Evolutionary conservation across 441 rosid genomes (phyloP).

Genomic region (Bruguiera hainesii): DNA sequence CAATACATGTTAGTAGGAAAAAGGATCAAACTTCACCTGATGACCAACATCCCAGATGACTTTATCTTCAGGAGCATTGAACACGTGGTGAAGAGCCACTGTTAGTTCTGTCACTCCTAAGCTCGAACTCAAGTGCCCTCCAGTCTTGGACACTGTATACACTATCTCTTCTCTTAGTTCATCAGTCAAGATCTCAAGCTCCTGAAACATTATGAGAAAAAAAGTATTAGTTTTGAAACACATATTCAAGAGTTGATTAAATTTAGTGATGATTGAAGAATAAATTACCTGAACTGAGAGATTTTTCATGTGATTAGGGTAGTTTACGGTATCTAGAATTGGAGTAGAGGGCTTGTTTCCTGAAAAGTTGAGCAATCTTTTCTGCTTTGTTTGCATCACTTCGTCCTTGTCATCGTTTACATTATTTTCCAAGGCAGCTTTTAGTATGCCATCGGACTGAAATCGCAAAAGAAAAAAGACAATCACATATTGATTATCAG

Average conservation of each 20-base stretch:
- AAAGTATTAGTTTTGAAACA: not conserved
- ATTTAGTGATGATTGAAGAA: too few species aligned
- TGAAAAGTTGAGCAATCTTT: conserved; percentile 28
- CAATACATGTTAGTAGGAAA: not conserved
- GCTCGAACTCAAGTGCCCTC: conserved; percentile 52
- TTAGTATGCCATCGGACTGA: conserved; percentile 20
- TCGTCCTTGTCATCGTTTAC: conserved; percentile 6
- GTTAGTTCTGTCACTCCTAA: conserved; percentile 50
- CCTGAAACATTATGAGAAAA: conserved; percentile 19
- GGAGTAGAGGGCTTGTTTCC: conserved; percentile 44
- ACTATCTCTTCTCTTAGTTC: conserved; percentile 45
- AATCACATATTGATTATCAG: too few species aligned
- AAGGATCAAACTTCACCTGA: conserved; percentile 30
- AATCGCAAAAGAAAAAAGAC: not conserved
- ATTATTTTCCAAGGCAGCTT: conserved; percentile 16
- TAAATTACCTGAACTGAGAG: conserved; percentile 33
- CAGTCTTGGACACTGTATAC: conserved; percentile 41
- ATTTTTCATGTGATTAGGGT: conserved; percentile 47
- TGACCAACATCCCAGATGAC: conserved; percentile 62
- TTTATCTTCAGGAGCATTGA: conserved; percentile 41
- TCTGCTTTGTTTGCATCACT: conserved; percentile 5
- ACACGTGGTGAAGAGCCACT: conserved; percentile 51
- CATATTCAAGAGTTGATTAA: too few species aligned
- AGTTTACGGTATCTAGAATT: conserved; percentile 38
- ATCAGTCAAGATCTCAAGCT: conserved; percentile 32